These are phyloP conservation scores for Cercospora citrullina DNA, from an alignment of 2,329 filamentous ascomycete genomes.

Conservation along the genomic window DNA sequence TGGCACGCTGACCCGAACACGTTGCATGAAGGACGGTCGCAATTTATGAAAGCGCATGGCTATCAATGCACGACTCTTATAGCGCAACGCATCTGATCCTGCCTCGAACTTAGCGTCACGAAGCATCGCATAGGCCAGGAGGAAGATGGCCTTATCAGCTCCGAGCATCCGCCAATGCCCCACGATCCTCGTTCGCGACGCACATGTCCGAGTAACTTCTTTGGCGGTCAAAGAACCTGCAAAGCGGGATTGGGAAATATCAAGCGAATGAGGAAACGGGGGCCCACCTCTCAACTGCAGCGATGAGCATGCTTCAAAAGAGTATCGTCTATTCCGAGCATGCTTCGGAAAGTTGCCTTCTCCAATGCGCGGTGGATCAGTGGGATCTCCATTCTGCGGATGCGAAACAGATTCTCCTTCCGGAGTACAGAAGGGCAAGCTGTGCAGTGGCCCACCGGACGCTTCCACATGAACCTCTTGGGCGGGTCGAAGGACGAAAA, in stretches of 20 bases:
- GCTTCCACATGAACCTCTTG: not conserved
- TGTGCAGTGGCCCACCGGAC: not conserved
- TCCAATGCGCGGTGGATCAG: not conserved
- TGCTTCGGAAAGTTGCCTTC: not conserved
- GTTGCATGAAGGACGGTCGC: not conserved
- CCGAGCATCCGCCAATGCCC: not conserved
- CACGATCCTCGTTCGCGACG: not conserved
- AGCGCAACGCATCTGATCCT: not conserved
- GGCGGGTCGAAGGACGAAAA: not conserved
- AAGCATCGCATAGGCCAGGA: not conserved
- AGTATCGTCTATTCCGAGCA: not conserved
- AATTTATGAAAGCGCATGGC: not conserved
- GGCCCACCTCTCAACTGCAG: not conserved
- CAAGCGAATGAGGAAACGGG: not conserved
- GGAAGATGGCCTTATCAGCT: not conserved
- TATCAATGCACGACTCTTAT: not conserved
- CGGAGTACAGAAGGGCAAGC: not conserved
- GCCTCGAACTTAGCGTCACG: not conserved
- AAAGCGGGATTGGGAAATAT: not conserved
- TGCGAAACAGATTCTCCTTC: not conserved
- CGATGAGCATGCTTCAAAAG: not conserved
- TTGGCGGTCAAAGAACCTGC: not conserved
- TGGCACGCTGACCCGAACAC: not conserved
- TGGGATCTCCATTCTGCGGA: not conserved
- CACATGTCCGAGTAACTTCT: not conserved